Percentiles rank a stretch among this genome's conserved stretches.
Conservation (phyloP, 2,329 filamentous ascomycete species). For the Lecanicillium sp. region DNA sequence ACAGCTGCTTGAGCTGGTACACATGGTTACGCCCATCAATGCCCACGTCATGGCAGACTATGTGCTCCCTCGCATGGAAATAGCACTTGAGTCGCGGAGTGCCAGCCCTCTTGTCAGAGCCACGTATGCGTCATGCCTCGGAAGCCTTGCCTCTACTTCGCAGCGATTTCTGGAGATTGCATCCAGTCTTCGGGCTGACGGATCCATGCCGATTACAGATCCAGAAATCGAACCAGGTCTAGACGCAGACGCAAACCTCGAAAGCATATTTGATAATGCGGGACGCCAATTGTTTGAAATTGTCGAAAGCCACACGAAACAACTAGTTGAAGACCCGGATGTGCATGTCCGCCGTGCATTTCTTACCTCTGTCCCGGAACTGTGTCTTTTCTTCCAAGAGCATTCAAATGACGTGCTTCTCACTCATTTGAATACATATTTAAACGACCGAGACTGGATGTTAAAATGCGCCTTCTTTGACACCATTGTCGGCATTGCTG, state of each 20-base stretch:
- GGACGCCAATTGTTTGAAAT: slow-evolving; percentile 72
- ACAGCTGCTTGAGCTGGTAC: slow-evolving; percentile 79
- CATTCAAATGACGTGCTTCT: slow-evolving; percentile 93
- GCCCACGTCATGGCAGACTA: slow-evolving; percentile 64
- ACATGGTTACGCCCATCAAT: slow-evolving; percentile 74
- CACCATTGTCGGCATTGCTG: slow-evolving; percentile 84
- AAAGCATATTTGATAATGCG: slow-evolving; percentile 82
- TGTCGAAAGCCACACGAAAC: slow-evolving; percentile 84
- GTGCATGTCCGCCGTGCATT: slow-evolving; percentile 85
- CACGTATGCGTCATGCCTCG: slow-evolving; percentile 88
- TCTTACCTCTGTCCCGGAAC: slow-evolving; percentile 78
- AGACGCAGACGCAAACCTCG: slow-evolving; percentile 62
- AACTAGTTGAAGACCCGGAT: slow-evolving; percentile 79
- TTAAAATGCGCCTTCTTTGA: slow-evolving; percentile 96
- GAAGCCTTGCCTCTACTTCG: slow-evolving; percentile 79
- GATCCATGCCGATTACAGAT: slow-evolving; percentile 68
- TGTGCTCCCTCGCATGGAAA: slow-evolving; percentile 56
- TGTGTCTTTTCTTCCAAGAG: slow-evolving; percentile 93
- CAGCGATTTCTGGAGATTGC: slow-evolving; percentile 84
- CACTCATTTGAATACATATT: slow-evolving; percentile 91
- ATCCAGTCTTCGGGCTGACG: slow-evolving; percentile 77
- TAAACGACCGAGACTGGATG: slow-evolving; percentile 95
- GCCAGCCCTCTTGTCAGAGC: slow-evolving; percentile 70
- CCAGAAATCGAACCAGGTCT: slow-evolving; percentile 69
- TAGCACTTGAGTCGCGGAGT: slow-evolving; percentile 38